Percentiles rank a stretch among this genome's conserved stretches.
These are phyloP conservation scores for Blastocystis sp. DNA, from an alignment of 352 stramenopile genomes.

Conservation along the genomic window DNA sequence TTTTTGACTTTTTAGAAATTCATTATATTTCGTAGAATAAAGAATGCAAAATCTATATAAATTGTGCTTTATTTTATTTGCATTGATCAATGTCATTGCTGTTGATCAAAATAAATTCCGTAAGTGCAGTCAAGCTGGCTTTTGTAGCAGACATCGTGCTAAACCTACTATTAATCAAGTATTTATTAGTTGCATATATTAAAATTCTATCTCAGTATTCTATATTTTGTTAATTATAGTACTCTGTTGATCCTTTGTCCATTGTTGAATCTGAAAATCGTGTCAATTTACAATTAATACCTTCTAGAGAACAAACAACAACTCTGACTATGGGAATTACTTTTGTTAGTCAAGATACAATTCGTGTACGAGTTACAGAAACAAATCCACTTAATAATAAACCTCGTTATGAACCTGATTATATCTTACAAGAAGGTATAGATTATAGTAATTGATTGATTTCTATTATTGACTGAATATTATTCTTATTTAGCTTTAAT, in stretches of 20 bases:
- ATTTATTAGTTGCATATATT: too few species aligned
- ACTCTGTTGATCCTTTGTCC: constrained; percentile 39
- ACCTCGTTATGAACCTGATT: neutral
- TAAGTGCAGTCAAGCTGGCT: constrained; percentile 84
- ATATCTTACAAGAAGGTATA: constrained; percentile 22
- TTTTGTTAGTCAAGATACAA: constrained; percentile 24
- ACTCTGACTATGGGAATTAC: constrained; percentile 2
- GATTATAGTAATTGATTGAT: neutral
- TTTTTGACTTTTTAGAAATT: neutral
- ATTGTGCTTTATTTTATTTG: constrained; percentile 13
- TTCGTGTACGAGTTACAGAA: constrained; percentile 16
- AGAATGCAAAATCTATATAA: neutral
- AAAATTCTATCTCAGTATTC: constrained; percentile 44
- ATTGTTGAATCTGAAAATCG: constrained; percentile 20
- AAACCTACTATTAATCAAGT: constrained; percentile 35
- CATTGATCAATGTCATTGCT: constrained; percentile 43
- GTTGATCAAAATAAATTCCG: constrained; percentile 93
- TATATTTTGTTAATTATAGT: constrained; percentile 37
- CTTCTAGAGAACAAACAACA: constrained; percentile 4
- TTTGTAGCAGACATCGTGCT: constrained; percentile 68
- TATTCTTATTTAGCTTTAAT: neutral
- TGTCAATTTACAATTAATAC: neutral
- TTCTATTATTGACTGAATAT: constrained; percentile 1
- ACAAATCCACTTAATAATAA: constrained; percentile 12
- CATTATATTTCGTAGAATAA: neutral